These are phyloP conservation scores for Nissolia schottii DNA, from an alignment of 306 rosid species.

Conservation along the genomic window DNA sequence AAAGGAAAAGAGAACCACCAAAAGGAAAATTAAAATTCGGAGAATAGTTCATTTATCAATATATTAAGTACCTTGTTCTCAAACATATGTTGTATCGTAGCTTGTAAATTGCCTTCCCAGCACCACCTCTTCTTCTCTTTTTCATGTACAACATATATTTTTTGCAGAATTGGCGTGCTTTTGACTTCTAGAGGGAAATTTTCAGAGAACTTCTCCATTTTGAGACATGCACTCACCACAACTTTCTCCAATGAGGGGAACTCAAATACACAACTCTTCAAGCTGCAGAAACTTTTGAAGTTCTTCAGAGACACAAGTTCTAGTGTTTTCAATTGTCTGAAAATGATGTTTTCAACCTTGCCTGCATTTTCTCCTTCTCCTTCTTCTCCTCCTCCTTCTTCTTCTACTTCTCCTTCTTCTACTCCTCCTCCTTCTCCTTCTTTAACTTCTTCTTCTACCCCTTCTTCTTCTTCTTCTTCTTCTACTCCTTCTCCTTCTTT, in stretches of 20 bases:
- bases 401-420: neutral
- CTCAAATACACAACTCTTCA: neutral
- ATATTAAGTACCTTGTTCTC: neutral
- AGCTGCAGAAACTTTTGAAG: slow-evolving; percentile 4
- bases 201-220: neutral
- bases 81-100: neutral
- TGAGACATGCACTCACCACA: neutral
- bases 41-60: neutral
- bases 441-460: too few relatives aligned
- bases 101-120: slow-evolving; percentile 12
- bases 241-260: slow-evolving; percentile 11
- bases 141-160: neutral
- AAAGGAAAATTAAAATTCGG: neutral
- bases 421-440: too few relatives aligned
- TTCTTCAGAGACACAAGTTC: neutral
- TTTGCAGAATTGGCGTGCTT: neutral
- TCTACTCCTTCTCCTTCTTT: too few relatives aligned
- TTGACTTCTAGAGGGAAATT: neutral
- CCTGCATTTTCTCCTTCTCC: too few relatives aligned
- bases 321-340: neutral
- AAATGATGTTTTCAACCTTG: neutral
- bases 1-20: neutral
- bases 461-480: too few relatives aligned
- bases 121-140: neutral
- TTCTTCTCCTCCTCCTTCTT: neutral